Base-by-base conservation (phyloP, 495 filamentous ascomycete genomes). In the Neurospora cerealis region DNA sequence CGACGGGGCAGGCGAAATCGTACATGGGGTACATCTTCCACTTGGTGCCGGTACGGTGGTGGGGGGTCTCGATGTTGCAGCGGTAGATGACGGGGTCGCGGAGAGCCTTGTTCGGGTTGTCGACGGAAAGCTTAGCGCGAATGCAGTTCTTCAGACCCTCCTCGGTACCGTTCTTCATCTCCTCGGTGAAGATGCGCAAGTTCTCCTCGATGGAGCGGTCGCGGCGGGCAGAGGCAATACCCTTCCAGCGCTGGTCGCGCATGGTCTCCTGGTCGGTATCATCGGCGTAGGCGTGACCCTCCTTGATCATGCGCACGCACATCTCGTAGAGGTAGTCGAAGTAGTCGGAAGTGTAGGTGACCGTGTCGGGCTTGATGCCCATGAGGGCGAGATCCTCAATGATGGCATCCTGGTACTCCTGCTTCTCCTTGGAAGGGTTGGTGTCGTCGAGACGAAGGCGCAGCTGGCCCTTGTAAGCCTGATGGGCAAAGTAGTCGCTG, bases 11-110 rank as follows among this genome's bases (percentile, higher is more conserved):
- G 74, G 91, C 91, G 78, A 97, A 96, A 81, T 97, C 95, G 80
- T 98, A 98, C 69, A 93, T 98, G 0, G 95, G 95, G 85, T 98
- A 98, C 77, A 96, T 91, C 84, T 96, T 97, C 93, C 94, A 98
- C 76, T 88, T 90, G 34, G 85, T 85, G 46, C 95, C 95, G 9
- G 95, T 98, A 62, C 96, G 92, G 84, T 97, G 95, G 80, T 98
- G 96, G 21, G 86, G 82, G 5, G 87, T 83, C n/a, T 89, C 83
- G 17, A 90, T 86, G 81, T 90, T 92, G 87, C 93, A 97, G 74
- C 94, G 92, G 84, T 98, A 98, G 83, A 98, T 96, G 80, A 97
- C 95, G 15, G 95, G 94, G 80, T 98, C 95, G 70, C 95, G 87
- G 88, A 95, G 88, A 69, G 92, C 91, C 83, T 92, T 94, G 86